Evolutionary conservation across 108 stramenopile genomes (phyloP).

Genomic region (Stephanodiscus minutulus): DNA sequence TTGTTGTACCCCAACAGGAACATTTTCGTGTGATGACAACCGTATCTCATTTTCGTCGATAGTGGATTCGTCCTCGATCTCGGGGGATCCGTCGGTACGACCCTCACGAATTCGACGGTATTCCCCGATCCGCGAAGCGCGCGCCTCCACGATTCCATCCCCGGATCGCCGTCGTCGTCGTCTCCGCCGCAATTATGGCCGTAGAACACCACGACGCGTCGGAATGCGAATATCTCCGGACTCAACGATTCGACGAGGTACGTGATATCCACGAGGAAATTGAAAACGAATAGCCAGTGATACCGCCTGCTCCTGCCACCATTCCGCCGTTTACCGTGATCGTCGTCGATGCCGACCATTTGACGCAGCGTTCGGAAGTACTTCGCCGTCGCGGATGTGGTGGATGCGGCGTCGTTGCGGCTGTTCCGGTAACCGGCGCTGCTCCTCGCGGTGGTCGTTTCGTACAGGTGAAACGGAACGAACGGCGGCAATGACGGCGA

Average conservation of each 20-base stretch:
- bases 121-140: slow-evolving; percentile 26
- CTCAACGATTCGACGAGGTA: slow-evolving; percentile 55
- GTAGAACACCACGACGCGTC: slow-evolving; percentile 62
- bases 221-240: slow-evolving; percentile 62
- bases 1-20: slow-evolving; percentile 66
- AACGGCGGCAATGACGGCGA: background rate
- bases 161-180: background rate
- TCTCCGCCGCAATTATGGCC: slow-evolving; percentile 29
- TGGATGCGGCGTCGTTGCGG: too few relatives aligned
- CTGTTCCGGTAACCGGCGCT: too few relatives aligned
- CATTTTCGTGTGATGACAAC: slow-evolving; percentile 83
- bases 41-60: slow-evolving; percentile 39
- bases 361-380: slow-evolving; percentile 63
- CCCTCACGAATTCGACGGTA: slow-evolving; percentile 38
- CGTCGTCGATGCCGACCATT: slow-evolving; percentile 59
- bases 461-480: slow-evolving; percentile 28
- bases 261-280: slow-evolving; percentile 63
- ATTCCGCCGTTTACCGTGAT: background rate
- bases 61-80: slow-evolving; percentile 37
- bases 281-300: slow-evolving; percentile 63
- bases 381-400: background rate
- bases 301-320: slow-evolving; percentile 26
- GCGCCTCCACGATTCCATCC: slow-evolving; percentile 19
- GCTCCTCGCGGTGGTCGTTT: slow-evolving; percentile 15
- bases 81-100: slow-evolving; percentile 50